phyloP scores from a whole-genome alignment of 768 basidiomycete species.

The Boletus huronensis region DNA sequence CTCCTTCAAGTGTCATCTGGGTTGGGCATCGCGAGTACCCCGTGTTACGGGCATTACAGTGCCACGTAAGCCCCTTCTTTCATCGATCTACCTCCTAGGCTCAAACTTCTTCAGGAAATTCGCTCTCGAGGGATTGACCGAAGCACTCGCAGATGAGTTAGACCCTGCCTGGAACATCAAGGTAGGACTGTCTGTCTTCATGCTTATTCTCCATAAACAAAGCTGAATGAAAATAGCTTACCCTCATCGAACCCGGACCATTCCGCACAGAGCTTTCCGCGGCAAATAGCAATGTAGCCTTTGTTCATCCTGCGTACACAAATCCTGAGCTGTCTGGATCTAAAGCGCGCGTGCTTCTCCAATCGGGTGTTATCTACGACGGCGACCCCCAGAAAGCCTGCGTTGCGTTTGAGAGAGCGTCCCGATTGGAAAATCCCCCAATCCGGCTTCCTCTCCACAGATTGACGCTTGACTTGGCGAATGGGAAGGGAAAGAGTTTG shows the following conservation, averaged over 20 bases:
- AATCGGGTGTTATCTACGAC: not conserved
- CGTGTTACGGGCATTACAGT: constrained; percentile 21
- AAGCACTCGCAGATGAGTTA: constrained; percentile 13
- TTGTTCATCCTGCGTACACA: constrained; percentile 18
- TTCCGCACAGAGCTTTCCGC: constrained; percentile 7
- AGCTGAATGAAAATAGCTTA: constrained; percentile 12
- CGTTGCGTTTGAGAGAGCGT: constrained; percentile 15
- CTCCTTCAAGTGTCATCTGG: constrained; percentile 35
- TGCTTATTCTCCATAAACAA: not conserved
- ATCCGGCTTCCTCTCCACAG: constrained; percentile 20
- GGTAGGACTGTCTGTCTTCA: not conserved
- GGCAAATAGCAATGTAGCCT: not conserved
- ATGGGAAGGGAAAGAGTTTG: constrained; percentile 13
- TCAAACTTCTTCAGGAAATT: constrained; percentile 8
- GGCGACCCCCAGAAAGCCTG: constrained; percentile 25
- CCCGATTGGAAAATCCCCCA: constrained; percentile 21
- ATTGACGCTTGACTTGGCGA: not conserved
- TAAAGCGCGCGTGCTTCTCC: constrained; percentile 1
- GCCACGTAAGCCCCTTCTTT: constrained; percentile 20
- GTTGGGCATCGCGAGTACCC: constrained; percentile 11
- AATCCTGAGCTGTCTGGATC: constrained; percentile 5
- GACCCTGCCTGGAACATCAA: constrained; percentile 22
- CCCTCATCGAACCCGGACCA: constrained; percentile 20
- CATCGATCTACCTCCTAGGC: not conserved
- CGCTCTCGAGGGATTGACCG: constrained; percentile 30